These are phyloP conservation scores for Aspergillus pseudonomiae DNA, from an alignment of 2,329 filamentous ascomycete species.

Conservation along the genomic window DNA sequence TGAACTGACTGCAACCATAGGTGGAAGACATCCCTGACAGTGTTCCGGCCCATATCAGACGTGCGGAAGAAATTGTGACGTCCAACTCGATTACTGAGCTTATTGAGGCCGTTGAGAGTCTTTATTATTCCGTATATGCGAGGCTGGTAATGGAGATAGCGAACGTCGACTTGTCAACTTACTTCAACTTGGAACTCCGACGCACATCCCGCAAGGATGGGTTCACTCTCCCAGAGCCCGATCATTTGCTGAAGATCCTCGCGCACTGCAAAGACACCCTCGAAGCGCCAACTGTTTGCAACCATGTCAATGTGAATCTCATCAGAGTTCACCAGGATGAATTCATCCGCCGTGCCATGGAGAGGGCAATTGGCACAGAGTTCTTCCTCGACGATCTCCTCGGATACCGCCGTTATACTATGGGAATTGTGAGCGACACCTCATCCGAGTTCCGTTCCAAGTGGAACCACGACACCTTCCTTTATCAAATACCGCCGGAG, in stretches of 20 bases:
- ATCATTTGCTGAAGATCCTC: conserved; percentile 39
- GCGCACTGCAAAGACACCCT: conserved; percentile 37
- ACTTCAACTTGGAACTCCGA: conserved; percentile 30
- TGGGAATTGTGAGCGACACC: conserved; percentile 28
- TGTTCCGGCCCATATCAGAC: conserved; percentile 34
- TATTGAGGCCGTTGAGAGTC: conserved; percentile 38
- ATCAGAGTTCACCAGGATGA: conserved; percentile 33
- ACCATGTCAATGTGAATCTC: conserved; percentile 27
- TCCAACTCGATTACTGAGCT: conserved; percentile 32
- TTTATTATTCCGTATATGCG: conserved; percentile 42
- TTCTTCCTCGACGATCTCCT: conserved; percentile 28
- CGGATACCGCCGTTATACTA: conserved; percentile 34
- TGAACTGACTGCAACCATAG: conserved; percentile 24
- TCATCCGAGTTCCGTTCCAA: conserved; percentile 26
- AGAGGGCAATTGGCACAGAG: conserved; percentile 17
- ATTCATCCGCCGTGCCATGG: conserved; percentile 30
- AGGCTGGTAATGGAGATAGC: conserved; percentile 42
- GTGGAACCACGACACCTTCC: conserved; percentile 34
- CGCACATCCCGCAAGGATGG: conserved; percentile 19
- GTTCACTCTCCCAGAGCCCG: conserved; percentile 35
- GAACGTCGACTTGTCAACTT: conserved; percentile 38
- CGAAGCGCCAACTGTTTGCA: conserved; percentile 31
- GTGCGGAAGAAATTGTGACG: conserved; percentile 32
- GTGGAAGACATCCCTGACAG: conserved; percentile 33
- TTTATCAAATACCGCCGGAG: conserved; percentile 33